These are phyloP conservation scores for Daedaleopsis sinensis DNA, from an alignment of 768 basidiomycete species.

Conservation along the genomic window DNA sequence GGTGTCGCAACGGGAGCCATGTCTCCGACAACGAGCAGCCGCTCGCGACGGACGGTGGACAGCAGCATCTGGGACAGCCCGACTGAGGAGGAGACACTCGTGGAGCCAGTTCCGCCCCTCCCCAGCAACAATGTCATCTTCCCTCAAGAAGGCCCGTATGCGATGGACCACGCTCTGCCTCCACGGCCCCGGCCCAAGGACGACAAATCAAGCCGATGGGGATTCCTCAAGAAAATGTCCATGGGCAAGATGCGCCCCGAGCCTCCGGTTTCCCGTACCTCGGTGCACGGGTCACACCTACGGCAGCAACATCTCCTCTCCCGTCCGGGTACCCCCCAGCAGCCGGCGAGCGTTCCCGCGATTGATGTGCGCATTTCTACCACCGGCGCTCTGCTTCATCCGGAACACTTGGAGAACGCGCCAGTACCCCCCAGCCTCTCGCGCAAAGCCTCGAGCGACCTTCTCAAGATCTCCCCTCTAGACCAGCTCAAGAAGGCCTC, in stretches of 20 bases:
- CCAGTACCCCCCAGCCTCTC: slow-evolving; percentile 19
- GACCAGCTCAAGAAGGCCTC: slow-evolving; percentile 25
- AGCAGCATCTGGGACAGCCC: slow-evolving; percentile 53
- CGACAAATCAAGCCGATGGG: slow-evolving; percentile 83
- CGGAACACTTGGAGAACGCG: slow-evolving; percentile 15
- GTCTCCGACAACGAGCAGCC: slow-evolving; percentile 38
- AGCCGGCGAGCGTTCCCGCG: slow-evolving; percentile 42
- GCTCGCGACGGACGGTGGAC: slow-evolving; percentile 44
- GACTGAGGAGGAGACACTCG: slow-evolving; percentile 31
- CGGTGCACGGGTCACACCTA: slow-evolving; percentile 34
- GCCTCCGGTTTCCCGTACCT: slow-evolving; percentile 38
- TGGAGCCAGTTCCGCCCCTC: slow-evolving; percentile 17
- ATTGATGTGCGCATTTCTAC: slow-evolving; percentile 76
- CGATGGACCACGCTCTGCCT: slow-evolving; percentile 19
- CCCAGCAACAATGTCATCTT: slow-evolving; percentile 16
- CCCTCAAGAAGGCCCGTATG: slow-evolving; percentile 14
- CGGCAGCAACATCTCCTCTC: slow-evolving; percentile 25
- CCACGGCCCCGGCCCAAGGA: slow-evolving; percentile 25
- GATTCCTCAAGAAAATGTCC: slow-evolving; percentile 98
- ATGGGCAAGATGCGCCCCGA: slow-evolving; percentile 91
- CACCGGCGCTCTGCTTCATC: slow-evolving; percentile 56
- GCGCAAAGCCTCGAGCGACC: slow-evolving; percentile 16
- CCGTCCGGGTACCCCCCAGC: slow-evolving; percentile 16
- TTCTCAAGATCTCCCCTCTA: slow-evolving; percentile 16
- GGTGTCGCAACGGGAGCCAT: slow-evolving; percentile 50